Evolutionary conservation across 495 filamentous ascomycete genomes (phyloP).

Genomic region (Aspergillus leporis): DNA sequence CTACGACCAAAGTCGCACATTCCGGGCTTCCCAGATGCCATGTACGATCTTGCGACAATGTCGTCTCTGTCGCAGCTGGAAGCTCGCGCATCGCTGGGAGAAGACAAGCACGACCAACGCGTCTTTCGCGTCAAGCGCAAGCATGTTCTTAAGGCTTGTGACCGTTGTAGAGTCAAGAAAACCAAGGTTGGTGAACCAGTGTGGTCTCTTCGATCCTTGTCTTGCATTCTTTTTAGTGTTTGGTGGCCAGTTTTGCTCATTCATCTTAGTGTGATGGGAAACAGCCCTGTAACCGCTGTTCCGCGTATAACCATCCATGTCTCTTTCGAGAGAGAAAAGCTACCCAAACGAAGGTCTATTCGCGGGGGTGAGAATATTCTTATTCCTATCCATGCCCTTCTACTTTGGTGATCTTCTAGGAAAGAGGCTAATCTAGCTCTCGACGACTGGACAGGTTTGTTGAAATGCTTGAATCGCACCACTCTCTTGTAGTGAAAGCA

Average conservation of each 20-base stretch:
- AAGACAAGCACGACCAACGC: constrained; percentile 46
- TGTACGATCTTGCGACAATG: constrained; percentile 36
- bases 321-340: constrained; percentile 50
- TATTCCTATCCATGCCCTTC: not conserved
- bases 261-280: constrained; percentile 46
- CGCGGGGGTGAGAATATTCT: constrained; percentile 37
- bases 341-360: constrained; percentile 50
- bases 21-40: constrained; percentile 39
- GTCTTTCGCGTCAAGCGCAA: constrained; percentile 53
- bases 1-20: constrained; percentile 42
- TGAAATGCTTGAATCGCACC: constrained; percentile 51
- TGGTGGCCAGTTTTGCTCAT: constrained; percentile 15
- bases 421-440: constrained; percentile 6
- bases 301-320: constrained; percentile 49
- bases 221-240: constrained; percentile 3
- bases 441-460: constrained; percentile 34
- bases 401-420: too few species aligned
- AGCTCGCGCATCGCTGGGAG: constrained; percentile 27
- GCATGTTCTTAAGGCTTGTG: constrained; percentile 50
- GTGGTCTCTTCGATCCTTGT: not conserved
- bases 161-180: constrained; percentile 52
- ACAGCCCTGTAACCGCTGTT: constrained; percentile 51
- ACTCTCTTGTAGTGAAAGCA: constrained; percentile 46
- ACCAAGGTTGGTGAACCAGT: constrained; percentile 39
- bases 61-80: constrained; percentile 38